A percentile compares a stretch with the other conserved stretches of the same genome.
phyloP scores from a whole-genome alignment of 2,329 filamentous ascomycete species.

The Nothophaeocryptopus gaeumannii region DNA sequence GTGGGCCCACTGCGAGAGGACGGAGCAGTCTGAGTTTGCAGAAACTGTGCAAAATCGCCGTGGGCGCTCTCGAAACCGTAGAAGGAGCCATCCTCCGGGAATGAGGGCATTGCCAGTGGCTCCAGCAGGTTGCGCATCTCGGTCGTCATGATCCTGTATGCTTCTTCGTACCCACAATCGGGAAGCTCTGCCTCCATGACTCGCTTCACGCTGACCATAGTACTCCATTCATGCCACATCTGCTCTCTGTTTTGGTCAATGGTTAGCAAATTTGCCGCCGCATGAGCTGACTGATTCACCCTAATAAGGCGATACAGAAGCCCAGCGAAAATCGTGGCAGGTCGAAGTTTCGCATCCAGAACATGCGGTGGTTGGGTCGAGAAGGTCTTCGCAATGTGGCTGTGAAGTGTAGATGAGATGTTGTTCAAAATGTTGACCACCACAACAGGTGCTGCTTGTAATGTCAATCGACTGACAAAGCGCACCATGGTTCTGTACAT shows the following conservation, averaged over 20 bases:
- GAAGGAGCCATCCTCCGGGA: conserved; percentile 39
- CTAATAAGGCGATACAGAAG: conserved; percentile 82
- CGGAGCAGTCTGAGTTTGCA: conserved; percentile 34
- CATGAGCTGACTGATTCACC: conserved; percentile 90
- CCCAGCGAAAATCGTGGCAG: conserved; percentile 82
- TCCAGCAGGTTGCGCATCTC: conserved; percentile 71
- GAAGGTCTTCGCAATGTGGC: conserved; percentile 81
- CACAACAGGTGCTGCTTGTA: conserved; percentile 85
- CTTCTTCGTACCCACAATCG: conserved; percentile 52
- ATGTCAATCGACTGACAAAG: conserved; percentile 80
- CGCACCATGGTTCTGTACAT: conserved; percentile 97
- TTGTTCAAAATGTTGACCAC: conserved; percentile 84
- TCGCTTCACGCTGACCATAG: conserved; percentile 55
- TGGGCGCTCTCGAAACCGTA: conserved; percentile 43
- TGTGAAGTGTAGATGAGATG: conserved; percentile 77
- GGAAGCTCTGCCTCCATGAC: conserved; percentile 58
- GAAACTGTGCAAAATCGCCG: conserved; percentile 40
- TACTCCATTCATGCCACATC: conserved; percentile 92
- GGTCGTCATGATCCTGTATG: conserved; percentile 54
- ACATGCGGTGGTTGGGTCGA: conserved; percentile 82
- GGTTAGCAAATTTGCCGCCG: conserved; percentile 87
- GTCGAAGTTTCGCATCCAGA: conserved; percentile 78
- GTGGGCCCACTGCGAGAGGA: conserved; percentile 24
- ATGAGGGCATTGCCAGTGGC: conserved; percentile 53
- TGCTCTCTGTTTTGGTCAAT: conserved; percentile 85